Conservation (phyloP, 176 grass and related monocot genomes). For the Zea luxurians region DNA sequence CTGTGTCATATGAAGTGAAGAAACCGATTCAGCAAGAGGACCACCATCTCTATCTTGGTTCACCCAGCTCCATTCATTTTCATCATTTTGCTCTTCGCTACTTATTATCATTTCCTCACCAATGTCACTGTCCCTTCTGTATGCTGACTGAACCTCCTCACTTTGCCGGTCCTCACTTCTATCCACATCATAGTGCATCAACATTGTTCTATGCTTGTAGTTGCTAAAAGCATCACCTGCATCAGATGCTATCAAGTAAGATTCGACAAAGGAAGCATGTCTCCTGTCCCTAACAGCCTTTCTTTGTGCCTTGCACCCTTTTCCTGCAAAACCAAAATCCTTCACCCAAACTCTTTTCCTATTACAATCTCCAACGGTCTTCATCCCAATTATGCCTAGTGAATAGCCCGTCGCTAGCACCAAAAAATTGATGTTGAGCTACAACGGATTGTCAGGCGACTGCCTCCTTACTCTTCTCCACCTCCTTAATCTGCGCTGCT, state of each 20-base stretch:
- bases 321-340: constrained; percentile 17
- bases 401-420: constrained; percentile 43
- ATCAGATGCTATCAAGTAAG: constrained; percentile 48
- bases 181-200: constrained; percentile 36
- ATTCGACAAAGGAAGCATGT: constrained; percentile 36
- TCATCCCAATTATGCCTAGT: constrained; percentile 40
- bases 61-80: constrained; percentile 54
- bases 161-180: constrained; percentile 50
- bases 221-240: constrained; percentile 40
- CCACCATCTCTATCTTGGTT: constrained; percentile 48
- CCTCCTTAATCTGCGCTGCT: constrained; percentile 36
- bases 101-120: constrained; percentile 31
- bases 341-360: constrained; percentile 40
- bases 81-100: constrained; percentile 49
- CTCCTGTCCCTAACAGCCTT: constrained; percentile 12
- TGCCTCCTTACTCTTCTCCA: constrained; percentile 62
- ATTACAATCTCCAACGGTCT: constrained; percentile 1
- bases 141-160: constrained; percentile 57
- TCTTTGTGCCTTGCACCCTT: background rate
- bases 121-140: constrained; percentile 37
- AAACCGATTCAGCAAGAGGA: constrained; percentile 58
- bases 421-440: constrained; percentile 51
- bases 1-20: constrained; percentile 66
- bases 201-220: constrained; percentile 39
- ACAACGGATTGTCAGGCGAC: constrained; percentile 40